Conservation (phyloP, 805 yeast species). For the Suhomyces tanzawaensis region DNA sequence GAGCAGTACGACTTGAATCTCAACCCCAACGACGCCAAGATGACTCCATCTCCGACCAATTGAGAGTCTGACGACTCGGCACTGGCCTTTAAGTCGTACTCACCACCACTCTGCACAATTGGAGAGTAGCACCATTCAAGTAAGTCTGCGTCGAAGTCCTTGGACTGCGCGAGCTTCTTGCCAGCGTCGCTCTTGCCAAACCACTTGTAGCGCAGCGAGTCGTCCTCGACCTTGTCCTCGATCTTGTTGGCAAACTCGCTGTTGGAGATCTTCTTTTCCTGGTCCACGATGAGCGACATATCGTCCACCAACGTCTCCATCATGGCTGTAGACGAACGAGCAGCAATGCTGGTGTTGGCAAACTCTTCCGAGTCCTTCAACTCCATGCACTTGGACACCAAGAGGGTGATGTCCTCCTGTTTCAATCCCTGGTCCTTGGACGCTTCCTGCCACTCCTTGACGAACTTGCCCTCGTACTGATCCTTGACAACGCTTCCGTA, state of each 20-base stretch:
- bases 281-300: conserved; percentile 84
- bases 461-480: conserved; percentile 76
- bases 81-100: conserved; percentile 78
- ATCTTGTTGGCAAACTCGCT: conserved; percentile 68
- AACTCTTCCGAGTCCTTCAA: conserved; percentile 79
- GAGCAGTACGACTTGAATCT: conserved; percentile 89
- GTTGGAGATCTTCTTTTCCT: conserved; percentile 75
- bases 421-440: conserved; percentile 25
- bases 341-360: conserved; percentile 60
- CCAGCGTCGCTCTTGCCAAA: conserved; percentile 51
- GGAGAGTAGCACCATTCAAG: conserved; percentile 95
- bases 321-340: conserved; percentile 73
- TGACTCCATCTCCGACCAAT: conserved; percentile 69
- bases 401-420: conserved; percentile 49
- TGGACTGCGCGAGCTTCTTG: conserved; percentile 48
- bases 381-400: conserved; percentile 58
- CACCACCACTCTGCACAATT: conserved; percentile 83
- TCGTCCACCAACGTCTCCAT: conserved; percentile 84
- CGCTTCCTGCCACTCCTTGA: conserved; percentile 69
- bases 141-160: conserved; percentile 69
- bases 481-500: conserved; percentile 77
- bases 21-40: conserved; percentile 78
- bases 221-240: conserved; percentile 78
- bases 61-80: conserved; percentile 70
- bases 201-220: conserved; percentile 72